phyloP scores from a whole-genome alignment of 148 eudicot species.

The Vaccinium corymbosum region DNA sequence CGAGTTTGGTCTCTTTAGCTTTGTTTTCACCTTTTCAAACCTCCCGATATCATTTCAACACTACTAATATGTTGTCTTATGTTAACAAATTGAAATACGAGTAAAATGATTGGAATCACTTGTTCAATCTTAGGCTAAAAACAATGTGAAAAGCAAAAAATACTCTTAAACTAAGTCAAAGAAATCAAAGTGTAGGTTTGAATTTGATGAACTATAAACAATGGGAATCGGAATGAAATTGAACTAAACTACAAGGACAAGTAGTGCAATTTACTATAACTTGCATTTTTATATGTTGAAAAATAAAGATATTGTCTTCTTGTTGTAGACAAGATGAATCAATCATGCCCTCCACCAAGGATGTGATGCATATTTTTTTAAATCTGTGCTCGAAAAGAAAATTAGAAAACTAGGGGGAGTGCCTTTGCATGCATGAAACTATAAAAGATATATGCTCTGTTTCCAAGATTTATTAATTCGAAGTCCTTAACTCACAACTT shows the following conservation, averaged over 20 bases:
- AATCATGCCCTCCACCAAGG: slow-evolving; percentile 16
- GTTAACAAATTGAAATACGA: not conserved
- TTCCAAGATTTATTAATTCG: slow-evolving; percentile 4
- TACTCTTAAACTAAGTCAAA: not conserved
- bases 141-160: not conserved
- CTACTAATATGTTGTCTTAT: not conserved
- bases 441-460: slow-evolving; percentile 8
- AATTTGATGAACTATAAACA: not conserved
- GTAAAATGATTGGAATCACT: not conserved
- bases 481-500: slow-evolving; percentile 9
- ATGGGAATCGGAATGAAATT: not conserved
- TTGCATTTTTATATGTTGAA: not conserved
- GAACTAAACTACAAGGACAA: not conserved
- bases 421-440: slow-evolving; percentile 20
- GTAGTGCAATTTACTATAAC: not conserved
- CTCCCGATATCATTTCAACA: not conserved
- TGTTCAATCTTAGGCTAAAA: not conserved
- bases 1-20: not conserved
- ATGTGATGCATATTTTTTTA: not conserved
- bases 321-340: slow-evolving; percentile 19
- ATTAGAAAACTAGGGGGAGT: slow-evolving; percentile 5
- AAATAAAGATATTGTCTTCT: slow-evolving; percentile 22
- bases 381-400: not conserved
- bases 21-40: not conserved
- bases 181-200: not conserved